Evolutionary conservation across 2,329 filamentous ascomycete species (phyloP).

Genomic region (Claviceps arundinis): DNA sequence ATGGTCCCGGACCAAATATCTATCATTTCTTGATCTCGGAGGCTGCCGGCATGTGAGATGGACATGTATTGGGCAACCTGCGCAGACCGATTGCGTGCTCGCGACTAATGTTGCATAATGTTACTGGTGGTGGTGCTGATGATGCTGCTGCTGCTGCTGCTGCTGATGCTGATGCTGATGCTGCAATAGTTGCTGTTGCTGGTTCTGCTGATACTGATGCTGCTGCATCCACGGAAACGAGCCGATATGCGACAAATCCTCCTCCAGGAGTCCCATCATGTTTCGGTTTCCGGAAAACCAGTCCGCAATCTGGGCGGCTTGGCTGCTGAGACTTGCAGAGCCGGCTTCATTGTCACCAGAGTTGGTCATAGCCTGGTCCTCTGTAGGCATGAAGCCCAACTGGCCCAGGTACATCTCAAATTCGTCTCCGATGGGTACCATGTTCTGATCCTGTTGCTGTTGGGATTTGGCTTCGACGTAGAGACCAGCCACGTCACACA

Average conservation of each 20-base stretch:
- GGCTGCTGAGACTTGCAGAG: conserved; percentile 15
- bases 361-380: conserved; percentile 17
- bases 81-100: background rate
- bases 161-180: background rate
- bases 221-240: conserved; percentile 22
- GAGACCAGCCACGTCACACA: conserved; percentile 45
- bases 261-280: conserved; percentile 51
- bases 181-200: conserved; percentile 10
- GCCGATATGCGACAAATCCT: conserved; percentile 38
- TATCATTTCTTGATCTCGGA: background rate
- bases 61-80: background rate
- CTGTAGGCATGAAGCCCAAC: conserved; percentile 43
- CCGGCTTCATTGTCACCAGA: conserved; percentile 8
- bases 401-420: conserved; percentile 54
- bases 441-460: conserved; percentile 31
- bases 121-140: conserved; percentile 7
- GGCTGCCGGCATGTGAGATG: background rate
- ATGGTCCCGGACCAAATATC: background rate
- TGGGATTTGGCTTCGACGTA: conserved; percentile 48
- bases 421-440: conserved; percentile 40
- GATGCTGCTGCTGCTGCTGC: too few species aligned
- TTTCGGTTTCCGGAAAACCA: conserved; percentile 55
- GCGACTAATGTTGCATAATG: conserved; percentile 1
- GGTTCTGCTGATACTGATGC: conserved; percentile 5
- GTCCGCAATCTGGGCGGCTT: conserved; percentile 40